Conservation (phyloP, 129 eudicot species). For the Helichrysum umbraculigerum region DNA sequence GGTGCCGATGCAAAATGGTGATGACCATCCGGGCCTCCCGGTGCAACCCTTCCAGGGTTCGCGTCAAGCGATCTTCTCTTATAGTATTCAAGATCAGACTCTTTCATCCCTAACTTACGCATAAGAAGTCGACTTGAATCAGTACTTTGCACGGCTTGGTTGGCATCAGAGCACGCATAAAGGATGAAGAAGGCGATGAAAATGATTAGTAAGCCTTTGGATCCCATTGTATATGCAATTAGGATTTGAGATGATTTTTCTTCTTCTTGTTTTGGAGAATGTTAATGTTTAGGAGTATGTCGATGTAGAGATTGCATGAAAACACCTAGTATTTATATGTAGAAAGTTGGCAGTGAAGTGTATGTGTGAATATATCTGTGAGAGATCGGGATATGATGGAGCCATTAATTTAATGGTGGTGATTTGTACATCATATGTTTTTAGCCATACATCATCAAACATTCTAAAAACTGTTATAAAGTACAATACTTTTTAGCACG, state of each 20-base stretch:
- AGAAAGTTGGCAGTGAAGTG: conserved; percentile 2
- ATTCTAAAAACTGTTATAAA: too few species aligned
- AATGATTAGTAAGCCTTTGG: conserved; percentile 22
- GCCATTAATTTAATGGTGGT: background rate
- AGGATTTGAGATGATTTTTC: conserved; percentile 10
- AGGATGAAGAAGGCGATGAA: conserved; percentile 22
- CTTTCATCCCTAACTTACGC: conserved; percentile 37
- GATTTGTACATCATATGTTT: too few species aligned
- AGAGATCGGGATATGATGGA: background rate
- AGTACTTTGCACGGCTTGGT: conserved; percentile 1
- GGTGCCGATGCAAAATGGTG: conserved; percentile 21
- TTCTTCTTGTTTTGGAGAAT: background rate
- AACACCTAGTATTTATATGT: conserved; percentile 21
- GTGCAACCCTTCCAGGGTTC: conserved; percentile 27
- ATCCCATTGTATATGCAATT: conserved; percentile 25
- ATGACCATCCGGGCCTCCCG: conserved; percentile 40
- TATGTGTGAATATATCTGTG: too few species aligned
- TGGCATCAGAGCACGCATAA: conserved; percentile 16
- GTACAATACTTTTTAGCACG: too few species aligned
- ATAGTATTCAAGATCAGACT: conserved; percentile 36
- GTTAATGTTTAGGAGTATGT: background rate
- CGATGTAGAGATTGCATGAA: conserved; percentile 27
- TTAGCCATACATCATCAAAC: too few species aligned
- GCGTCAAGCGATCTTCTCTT: conserved; percentile 36
- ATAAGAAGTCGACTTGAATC: conserved; percentile 32